Evolutionary conservation across 2,329 filamentous ascomycete genomes (phyloP).

Genomic region (Graphiopsis chlorocephala): DNA sequence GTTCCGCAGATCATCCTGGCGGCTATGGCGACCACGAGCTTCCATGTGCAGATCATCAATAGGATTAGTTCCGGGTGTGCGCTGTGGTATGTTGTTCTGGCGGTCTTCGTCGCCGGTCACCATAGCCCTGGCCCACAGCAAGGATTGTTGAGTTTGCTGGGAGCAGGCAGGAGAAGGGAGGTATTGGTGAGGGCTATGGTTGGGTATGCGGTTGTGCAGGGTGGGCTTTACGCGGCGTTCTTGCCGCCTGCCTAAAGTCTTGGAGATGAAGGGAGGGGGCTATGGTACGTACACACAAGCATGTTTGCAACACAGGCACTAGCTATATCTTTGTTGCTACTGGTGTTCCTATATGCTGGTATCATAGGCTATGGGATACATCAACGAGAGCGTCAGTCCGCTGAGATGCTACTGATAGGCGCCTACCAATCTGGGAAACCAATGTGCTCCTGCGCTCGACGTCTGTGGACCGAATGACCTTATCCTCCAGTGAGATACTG

Average conservation of each 20-base stretch:
- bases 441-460: too few relatives aligned
- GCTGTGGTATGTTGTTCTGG: slow-evolving; percentile 83
- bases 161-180: neutral
- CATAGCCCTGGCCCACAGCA: slow-evolving; percentile 6
- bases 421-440: too few relatives aligned
- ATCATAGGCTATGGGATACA: too few relatives aligned
- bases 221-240: slow-evolving; percentile 80
- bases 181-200: slow-evolving; percentile 63
- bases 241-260: slow-evolving; percentile 72
- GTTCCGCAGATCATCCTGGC: slow-evolving; percentile 71
- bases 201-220: slow-evolving; percentile 81
- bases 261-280: neutral
- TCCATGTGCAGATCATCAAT: slow-evolving; percentile 93
- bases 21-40: slow-evolving; percentile 68
- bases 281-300: neutral
- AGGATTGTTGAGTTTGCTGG: neutral
- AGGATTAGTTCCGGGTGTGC: slow-evolving; percentile 85
- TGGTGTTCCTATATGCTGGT: neutral
- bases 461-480: too few relatives aligned
- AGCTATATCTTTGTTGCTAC: neutral
- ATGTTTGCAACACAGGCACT: neutral
- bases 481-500: too few relatives aligned
- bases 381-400: too few relatives aligned
- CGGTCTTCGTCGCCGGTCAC: slow-evolving; percentile 40
- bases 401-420: too few relatives aligned